Percentiles rank a stretch among this genome's conserved stretches.
Evolutionary conservation across 163 green algal genomes (phyloP).

Genomic region (Scenedesmus sp.): DNA sequence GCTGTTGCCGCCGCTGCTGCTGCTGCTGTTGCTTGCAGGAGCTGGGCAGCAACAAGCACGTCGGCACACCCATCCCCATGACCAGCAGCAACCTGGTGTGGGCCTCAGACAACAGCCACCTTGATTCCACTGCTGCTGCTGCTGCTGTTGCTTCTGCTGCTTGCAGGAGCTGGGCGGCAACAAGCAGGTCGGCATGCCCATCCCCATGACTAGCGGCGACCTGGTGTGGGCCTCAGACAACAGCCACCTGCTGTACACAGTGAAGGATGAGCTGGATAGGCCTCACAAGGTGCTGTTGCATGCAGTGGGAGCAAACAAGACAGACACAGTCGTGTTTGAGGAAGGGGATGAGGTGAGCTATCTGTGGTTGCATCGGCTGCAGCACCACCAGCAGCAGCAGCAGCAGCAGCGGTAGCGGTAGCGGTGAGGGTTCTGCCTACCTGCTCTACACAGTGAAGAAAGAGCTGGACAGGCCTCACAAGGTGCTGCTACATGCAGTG

Average conservation of each 20-base stretch:
- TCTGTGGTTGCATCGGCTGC: too few relatives aligned
- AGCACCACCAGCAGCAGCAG: not conserved
- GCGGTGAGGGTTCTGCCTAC: not conserved
- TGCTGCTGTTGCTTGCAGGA: slow-evolving; percentile 55
- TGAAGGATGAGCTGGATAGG: slow-evolving; percentile 80
- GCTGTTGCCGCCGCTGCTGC: not conserved
- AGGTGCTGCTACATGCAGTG: not conserved
- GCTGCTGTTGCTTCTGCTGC: not conserved
- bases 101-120: not conserved
- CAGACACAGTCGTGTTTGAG: slow-evolving; percentile 73
- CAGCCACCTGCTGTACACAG: slow-evolving; percentile 74
- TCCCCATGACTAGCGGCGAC: slow-evolving; percentile 80
- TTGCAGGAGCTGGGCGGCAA: slow-evolving; percentile 74
- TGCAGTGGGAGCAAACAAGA: slow-evolving; percentile 58
- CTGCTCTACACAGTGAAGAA: not conserved
- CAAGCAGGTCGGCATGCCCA: slow-evolving; percentile 70
- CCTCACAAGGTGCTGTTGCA: slow-evolving; percentile 75
- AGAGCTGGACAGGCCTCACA: not conserved
- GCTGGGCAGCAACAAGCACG: slow-evolving; percentile 67
- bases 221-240: slow-evolving; percentile 92
- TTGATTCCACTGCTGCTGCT: not conserved
- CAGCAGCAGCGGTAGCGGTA: not conserved
- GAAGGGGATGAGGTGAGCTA: slow-evolving; percentile 74
- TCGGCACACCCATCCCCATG: slow-evolving; percentile 73
- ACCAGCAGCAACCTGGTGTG: slow-evolving; percentile 59